Evolutionary conservation across 176 grass and related monocot species (phyloP), one percentile per base, ranked within the genome.

Genomic region (Eremochloa ophiuroides): DNA sequence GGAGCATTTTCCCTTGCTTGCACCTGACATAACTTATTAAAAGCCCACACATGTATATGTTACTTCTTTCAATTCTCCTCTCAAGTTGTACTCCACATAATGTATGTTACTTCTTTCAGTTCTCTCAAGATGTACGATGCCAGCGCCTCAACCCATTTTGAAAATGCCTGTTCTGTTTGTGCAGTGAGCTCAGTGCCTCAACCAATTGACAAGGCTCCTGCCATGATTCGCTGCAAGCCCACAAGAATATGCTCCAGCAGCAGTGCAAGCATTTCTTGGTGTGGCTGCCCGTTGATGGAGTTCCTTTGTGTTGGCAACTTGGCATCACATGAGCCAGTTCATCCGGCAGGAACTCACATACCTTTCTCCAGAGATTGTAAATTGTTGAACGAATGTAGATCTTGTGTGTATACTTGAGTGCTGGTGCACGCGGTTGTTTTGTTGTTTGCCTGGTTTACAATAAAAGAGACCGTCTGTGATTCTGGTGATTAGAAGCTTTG

Each of bases 311-410:
- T 68, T 47, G 22, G 28, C 9, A 71, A 78, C 62, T 68, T 47
- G 22, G 38, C 10, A 78, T 85, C 71, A 30, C 61, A 69, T 69
- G 62, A 53, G 29, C 37, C 12, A 22, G 60, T 20, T 81, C 71
- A 35, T 44, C 27, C 41, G 28, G 48, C 33, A 77, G 56, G 28
- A 72, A 71, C 8, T 59, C 2, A 0, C 55, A 20, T 62, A 63
- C 62, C 9, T 15, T 70, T 80, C 47, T 87, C 43, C 63, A 2
- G 26, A 34, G 53, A 69, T 85, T 85, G 64, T 80, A 78, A 83
- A 88, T 47, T 63, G 56, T 55, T 35, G 62, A 48, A 22, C 11
- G 46, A 44, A 28, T 58, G 39, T 22, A 25, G 47, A 22, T 62
- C 25, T 58, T 80, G 60, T 83, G 69, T 86, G 63, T 61, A 80